Conservation (phyloP, 805 yeast genomes). For the Nakazawaea anatomiae region DNA sequence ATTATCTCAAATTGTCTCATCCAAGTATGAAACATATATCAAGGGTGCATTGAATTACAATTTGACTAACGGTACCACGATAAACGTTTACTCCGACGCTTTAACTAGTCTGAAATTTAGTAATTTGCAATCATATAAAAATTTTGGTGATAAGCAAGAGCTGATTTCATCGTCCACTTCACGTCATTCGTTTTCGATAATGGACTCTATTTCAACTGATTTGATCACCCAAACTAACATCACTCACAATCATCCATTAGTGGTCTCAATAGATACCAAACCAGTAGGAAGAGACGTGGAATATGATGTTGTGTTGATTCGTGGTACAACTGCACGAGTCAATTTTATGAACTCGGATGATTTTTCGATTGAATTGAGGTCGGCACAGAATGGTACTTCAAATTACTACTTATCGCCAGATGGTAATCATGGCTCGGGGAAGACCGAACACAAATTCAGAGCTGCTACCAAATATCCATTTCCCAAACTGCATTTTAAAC, state of each 20-base stretch:
- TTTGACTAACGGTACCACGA: slow-evolving; percentile 30
- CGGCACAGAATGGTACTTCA: slow-evolving; percentile 41
- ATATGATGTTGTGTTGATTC: slow-evolving; percentile 23
- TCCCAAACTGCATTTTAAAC: slow-evolving; percentile 18
- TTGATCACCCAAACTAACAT: slow-evolving; percentile 16
- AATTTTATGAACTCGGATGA: slow-evolving; percentile 16
- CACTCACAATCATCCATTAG: slow-evolving; percentile 25
- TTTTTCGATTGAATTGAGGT: slow-evolving; percentile 18
- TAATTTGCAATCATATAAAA: slow-evolving; percentile 31
- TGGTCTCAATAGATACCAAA: slow-evolving; percentile 15
- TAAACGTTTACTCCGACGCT: slow-evolving; percentile 24
- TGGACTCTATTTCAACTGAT: slow-evolving; percentile 15
- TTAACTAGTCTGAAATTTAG: slow-evolving; percentile 26
- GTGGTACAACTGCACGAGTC: slow-evolving; percentile 15
- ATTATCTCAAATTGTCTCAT: slow-evolving; percentile 30
- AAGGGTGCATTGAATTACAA: slow-evolving; percentile 30
- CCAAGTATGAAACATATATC: slow-evolving; percentile 27
- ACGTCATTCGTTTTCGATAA: slow-evolving; percentile 18
- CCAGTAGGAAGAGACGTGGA: slow-evolving; percentile 20
- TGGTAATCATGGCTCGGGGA: slow-evolving; percentile 43
- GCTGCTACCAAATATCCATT: slow-evolving; percentile 16
- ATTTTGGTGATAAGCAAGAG: slow-evolving; percentile 35
- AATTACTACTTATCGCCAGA: slow-evolving; percentile 32
- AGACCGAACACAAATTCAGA: slow-evolving; percentile 26
- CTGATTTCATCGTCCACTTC: slow-evolving; percentile 18